Evolutionary conservation across 2,329 filamentous ascomycete genomes (phyloP).

Genomic region (Colletotrichum sojae): DNA sequence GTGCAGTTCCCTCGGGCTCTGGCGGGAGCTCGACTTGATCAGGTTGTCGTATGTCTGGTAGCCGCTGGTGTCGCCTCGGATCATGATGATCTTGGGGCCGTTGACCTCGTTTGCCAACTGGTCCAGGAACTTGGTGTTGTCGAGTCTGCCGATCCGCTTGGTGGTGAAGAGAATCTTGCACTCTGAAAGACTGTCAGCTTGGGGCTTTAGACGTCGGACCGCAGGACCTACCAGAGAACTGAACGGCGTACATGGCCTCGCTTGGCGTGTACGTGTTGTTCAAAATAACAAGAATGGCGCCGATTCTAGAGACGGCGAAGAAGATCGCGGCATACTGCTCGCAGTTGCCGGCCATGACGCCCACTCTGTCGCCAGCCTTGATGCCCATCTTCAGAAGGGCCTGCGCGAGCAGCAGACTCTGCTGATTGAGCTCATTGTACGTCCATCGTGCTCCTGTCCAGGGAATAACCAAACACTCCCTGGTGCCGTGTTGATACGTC

Average conservation of each 20-base stretch:
- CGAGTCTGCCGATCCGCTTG: slow-evolving; percentile 74
- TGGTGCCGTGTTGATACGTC: slow-evolving; percentile 73
- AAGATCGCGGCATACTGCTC: slow-evolving; percentile 85
- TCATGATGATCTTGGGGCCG: slow-evolving; percentile 69
- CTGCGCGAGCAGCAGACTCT: slow-evolving; percentile 73
- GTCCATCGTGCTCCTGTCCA: slow-evolving; percentile 85
- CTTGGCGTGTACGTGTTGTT: slow-evolving; percentile 86
- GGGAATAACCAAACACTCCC: slow-evolving; percentile 80
- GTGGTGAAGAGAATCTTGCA: slow-evolving; percentile 83
- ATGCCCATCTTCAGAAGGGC: slow-evolving; percentile 78
- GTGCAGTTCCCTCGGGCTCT: slow-evolving; percentile 65
- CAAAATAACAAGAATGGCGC: slow-evolving; percentile 80
- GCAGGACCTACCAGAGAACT: slow-evolving; percentile 71
- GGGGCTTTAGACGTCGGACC: background rate
- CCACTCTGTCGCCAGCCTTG: slow-evolving; percentile 77
- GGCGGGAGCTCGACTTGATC: slow-evolving; percentile 64
- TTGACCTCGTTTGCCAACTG: slow-evolving; percentile 64
- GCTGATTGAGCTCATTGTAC: slow-evolving; percentile 74
- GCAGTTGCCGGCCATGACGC: slow-evolving; percentile 84
- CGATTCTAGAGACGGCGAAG: slow-evolving; percentile 78
- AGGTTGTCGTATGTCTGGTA: slow-evolving; percentile 74
- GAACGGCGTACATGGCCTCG: slow-evolving; percentile 79
- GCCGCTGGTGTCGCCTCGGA: slow-evolving; percentile 67
- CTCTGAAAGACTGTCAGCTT: slow-evolving; percentile 57
- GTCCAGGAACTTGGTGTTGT: slow-evolving; percentile 72